Evolutionary conservation across 192 early-diverging fungal species (phyloP), one percentile per base, ranked within the genome.

Genomic region (Podila horticola): DNA sequence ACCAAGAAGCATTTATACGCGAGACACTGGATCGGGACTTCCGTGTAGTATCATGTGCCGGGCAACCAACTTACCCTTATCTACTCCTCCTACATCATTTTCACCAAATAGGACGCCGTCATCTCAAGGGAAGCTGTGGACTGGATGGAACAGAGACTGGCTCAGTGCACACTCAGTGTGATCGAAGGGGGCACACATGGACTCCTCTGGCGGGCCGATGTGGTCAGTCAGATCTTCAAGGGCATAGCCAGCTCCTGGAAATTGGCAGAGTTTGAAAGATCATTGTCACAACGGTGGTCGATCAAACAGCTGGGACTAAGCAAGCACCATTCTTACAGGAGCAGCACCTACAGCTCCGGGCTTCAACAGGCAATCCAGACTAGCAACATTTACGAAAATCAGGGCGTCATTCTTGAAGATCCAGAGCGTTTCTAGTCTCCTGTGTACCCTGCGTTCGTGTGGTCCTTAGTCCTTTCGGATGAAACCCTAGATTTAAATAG

Each of bases 131-230:
- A 79, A 30, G 83, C 83, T 2, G 83, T 84, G 17, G 74, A 82
- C 58, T 84, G 83, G 83, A 84, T 84, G 83, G 83, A 84, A 36
- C 66, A 75, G 22, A 64, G 67, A 29, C 63, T 84, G 24, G 12
- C 74, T 17, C 73, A 84, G 36, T 84, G 83, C 29, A 84, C 73
- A 20, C 64, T 84, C 30, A 84, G 76, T 28, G 62, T 84, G 0
- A 76, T 84, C 8, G 83, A 84, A 41, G 77, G 77, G 1, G 83
- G 83, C 22, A 84, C 77, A 9, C 83, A 84, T 64, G 77, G 76
- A 19, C 59, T 84, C 4, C 69, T 84, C 48, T 82, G 77, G 72
- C 68, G 83, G 28, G 76, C 83, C 2, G 83, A 84, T 69, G 77
- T 84, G 0, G 83, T 84, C 4, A 67, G 74, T 6, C 64, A 79